Base-by-base conservation (phyloP, 805 yeast genomes). In the Teunomyces gatunensis region DNA sequence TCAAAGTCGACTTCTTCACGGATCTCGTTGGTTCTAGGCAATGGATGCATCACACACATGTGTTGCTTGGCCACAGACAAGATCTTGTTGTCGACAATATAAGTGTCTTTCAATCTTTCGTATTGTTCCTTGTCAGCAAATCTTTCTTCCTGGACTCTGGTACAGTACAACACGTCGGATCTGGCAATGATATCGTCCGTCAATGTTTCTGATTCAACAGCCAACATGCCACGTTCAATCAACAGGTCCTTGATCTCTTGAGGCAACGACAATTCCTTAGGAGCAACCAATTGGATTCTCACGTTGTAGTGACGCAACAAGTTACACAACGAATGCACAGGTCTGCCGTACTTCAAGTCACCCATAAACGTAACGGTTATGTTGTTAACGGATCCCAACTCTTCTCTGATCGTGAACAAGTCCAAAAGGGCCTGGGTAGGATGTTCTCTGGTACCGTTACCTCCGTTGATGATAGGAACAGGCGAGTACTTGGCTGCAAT, bases 381-480 rank as follows among this genome's bases (percentile, higher is more conserved):
- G 67, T 98, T 97, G 68, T 94, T 94, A 47, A 95, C 97, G 50
- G 98, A 89, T 67, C 99, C 99, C 55, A 94, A 78, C 75, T 94
- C 99, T 73, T 94, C 99, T 75, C 99, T 89, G 60, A 94, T 94
- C 45, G 99, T 94, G 80, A 92, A 94, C 70, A 94, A 76, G 68
- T 94, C 99, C 63, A 95, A 78, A 76, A 94, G 88, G 2, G 99
- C 99, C 74, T 94, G 99, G 20, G 98, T 88, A 61, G 99, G 99
- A 71, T 94, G 99, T 76, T 94, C 99, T 69, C 89, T 85, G 45
- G 97, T 78, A 33, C 99, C 99, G 67, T 94, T 94, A 64, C 99
- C 99, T 64, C 96, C 99, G 64, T 94, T 94, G 67, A 94, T 83
- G 55, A 95, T 89, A 49, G 99, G 99, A 58, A 95, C 90, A 47